These are phyloP conservation scores for Diutina mesorugosa DNA, from an alignment of 1,139 yeast species.

Conservation along the genomic window DNA sequence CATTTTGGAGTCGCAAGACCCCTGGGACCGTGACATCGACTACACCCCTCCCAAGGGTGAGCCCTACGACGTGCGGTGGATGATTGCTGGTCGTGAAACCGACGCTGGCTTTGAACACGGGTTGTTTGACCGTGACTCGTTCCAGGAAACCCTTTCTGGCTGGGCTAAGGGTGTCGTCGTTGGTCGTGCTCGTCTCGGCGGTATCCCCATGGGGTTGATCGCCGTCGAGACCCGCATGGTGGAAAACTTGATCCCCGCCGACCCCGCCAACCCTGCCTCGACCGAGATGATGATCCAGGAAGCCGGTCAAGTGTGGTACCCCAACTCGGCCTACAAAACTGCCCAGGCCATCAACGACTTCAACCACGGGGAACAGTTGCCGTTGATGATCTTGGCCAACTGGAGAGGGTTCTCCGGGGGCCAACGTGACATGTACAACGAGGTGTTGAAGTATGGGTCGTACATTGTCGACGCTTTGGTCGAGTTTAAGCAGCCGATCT, in stretches of 20 bases:
- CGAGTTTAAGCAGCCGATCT: slow-evolving; percentile 90
- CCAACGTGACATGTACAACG: slow-evolving; percentile 98
- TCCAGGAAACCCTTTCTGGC: slow-evolving; percentile 95
- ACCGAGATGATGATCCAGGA: slow-evolving; percentile 82
- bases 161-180: slow-evolving; percentile 99
- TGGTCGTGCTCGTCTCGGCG: slow-evolving; percentile 97
- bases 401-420: slow-evolving; percentile 99
- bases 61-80: slow-evolving; percentile 87
- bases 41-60: slow-evolving; percentile 63
- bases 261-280: slow-evolving; percentile 94
- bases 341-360: slow-evolving; percentile 97
- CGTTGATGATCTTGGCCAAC: slow-evolving; percentile 93
- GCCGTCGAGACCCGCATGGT: slow-evolving; percentile 88
- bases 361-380: slow-evolving; percentile 95
- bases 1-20: slow-evolving; percentile 65
- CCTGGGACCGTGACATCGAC: slow-evolving; percentile 90
- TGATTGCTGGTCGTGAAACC: slow-evolving; percentile 71
- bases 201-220: slow-evolving; percentile 96
- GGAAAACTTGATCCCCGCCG: slow-evolving; percentile 89
- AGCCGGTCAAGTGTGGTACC: slow-evolving; percentile 99
- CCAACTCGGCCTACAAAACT: slow-evolving; percentile 96
- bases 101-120: slow-evolving; percentile 74
- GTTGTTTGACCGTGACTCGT: slow-evolving; percentile 81
- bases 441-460: slow-evolving; percentile 92
- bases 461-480: slow-evolving; percentile 94